A percentile compares a stretch with the other conserved stretches of the same genome.
These are phyloP conservation scores for Raffaelea albimanens DNA, from an alignment of 2,329 filamentous ascomycete species.

Conservation along the genomic window DNA sequence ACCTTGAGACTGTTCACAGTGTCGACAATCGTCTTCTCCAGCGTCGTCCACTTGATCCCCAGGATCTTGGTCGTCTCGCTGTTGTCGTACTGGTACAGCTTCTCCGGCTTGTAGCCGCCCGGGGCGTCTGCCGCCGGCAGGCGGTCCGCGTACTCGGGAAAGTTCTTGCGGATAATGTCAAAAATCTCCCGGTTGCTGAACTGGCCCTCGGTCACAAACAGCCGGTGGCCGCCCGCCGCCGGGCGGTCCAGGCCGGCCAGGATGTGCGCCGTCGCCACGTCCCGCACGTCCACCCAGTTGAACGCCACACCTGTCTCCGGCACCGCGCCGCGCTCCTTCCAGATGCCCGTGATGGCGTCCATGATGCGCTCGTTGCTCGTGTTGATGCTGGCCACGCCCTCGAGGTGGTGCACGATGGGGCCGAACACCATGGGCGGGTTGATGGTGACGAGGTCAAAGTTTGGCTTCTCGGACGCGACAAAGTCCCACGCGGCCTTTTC, in stretches of 20 bases:
- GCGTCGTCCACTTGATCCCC: conserved; percentile 49
- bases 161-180: conserved; percentile 32
- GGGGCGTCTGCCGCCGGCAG: conserved; percentile 34
- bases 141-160: conserved; percentile 38
- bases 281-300: conserved; percentile 47
- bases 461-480: conserved; percentile 30
- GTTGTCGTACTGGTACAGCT: conserved; percentile 48
- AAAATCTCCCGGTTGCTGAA: conserved; percentile 37
- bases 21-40: conserved; percentile 56
- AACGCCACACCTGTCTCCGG: conserved; percentile 29
- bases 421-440: conserved; percentile 47
- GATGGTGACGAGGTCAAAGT: conserved; percentile 42
- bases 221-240: conserved; percentile 39
- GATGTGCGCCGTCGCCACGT: conserved; percentile 44
- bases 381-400: conserved; percentile 29
- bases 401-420: conserved; percentile 39
- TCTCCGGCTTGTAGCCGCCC: conserved; percentile 31
- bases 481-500: conserved; percentile 45
- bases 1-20: conserved; percentile 52
- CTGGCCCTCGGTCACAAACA: conserved; percentile 38
- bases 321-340: conserved; percentile 28
- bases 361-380: conserved; percentile 25
- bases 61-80: conserved; percentile 47
- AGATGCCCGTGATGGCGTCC: conserved; percentile 38
- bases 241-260: conserved; percentile 35